These are phyloP conservation scores for Tuber magnatum DNA, from an alignment of 495 filamentous ascomycete genomes.

Conservation along the genomic window DNA sequence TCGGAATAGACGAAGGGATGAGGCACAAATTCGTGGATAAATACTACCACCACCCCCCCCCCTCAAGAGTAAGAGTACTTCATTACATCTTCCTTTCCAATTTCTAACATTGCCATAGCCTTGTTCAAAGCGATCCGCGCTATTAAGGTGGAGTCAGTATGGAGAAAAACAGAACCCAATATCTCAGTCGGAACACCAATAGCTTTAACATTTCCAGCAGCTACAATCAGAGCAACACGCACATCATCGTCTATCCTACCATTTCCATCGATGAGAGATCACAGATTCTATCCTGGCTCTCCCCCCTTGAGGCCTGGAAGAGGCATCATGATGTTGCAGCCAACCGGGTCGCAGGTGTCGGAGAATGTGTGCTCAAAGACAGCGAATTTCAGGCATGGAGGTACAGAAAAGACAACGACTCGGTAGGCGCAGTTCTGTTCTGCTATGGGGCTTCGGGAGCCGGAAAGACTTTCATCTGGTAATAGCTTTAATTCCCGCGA, in stretches of 20 bases:
- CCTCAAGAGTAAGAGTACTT: too few relatives aligned
- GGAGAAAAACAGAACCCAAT: background rate
- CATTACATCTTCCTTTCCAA: too few relatives aligned
- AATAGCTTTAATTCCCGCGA: background rate
- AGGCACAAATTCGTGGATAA: too few relatives aligned
- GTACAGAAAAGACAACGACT: background rate
- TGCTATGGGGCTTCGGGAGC: background rate
- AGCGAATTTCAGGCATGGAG: background rate
- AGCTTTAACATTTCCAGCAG: background rate
- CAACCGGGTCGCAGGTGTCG: background rate
- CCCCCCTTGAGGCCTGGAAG: background rate
- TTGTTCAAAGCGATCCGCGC: background rate
- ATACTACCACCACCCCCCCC: too few relatives aligned
- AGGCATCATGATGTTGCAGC: background rate
- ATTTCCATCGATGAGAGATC: background rate
- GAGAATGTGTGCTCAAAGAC: background rate
- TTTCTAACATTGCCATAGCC: background rate
- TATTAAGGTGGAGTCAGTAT: background rate
- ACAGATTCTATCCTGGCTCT: background rate
- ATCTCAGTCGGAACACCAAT: background rate
- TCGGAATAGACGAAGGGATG: too few relatives aligned
- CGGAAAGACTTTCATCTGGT: background rate
- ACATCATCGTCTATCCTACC: background rate
- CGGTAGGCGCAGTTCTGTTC: background rate
- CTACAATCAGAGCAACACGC: background rate